Conservation (phyloP, 2,329 filamentous ascomycete genomes). For the Cladosporium phlei region DNA sequence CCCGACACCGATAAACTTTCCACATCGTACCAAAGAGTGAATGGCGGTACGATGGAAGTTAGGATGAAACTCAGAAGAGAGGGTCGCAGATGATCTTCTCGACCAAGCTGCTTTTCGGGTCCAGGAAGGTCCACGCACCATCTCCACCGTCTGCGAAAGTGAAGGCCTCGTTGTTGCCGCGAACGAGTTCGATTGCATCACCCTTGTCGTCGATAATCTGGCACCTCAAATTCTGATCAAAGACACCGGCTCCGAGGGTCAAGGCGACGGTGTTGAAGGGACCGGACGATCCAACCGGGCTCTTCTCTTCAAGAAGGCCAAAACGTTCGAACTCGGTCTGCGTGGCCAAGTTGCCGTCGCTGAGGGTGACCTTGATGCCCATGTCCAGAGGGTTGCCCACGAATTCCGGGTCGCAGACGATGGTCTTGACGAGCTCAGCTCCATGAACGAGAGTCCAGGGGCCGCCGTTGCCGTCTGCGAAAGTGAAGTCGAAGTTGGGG, state of each 20-base stretch:
- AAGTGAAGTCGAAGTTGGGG: slow-evolving; percentile 14
- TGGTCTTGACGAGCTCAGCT: slow-evolving; percentile 4
- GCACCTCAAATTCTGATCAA: slow-evolving; percentile 15
- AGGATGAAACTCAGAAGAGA: no score
- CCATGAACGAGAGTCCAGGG: slow-evolving; percentile 16
- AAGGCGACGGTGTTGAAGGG: slow-evolving; percentile 14
- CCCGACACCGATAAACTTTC: no score
- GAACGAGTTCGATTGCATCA: slow-evolving; percentile 10
- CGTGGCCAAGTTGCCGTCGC: slow-evolving; percentile 15
- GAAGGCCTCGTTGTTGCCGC: slow-evolving; percentile 14
- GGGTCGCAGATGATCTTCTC: slow-evolving; percentile 6
- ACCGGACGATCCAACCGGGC: slow-evolving; percentile 11
- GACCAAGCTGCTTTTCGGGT: slow-evolving; percentile 12
- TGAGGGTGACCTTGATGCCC: slow-evolving; percentile 14
- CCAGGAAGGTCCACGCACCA: slow-evolving; percentile 13
- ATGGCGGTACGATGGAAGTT: no score
- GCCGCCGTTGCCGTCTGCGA: slow-evolving; percentile 15
- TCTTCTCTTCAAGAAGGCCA: slow-evolving; percentile 2
- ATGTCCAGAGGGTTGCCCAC: slow-evolving; percentile 3
- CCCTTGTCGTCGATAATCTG: slow-evolving; percentile 13
- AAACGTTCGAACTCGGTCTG: slow-evolving; percentile 11
- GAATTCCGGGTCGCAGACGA: slow-evolving; percentile 17
- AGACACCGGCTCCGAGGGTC: slow-evolving; percentile 10
- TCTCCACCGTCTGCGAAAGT: slow-evolving; percentile 15
- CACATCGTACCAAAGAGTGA: no score